Evolutionary conservation across 2,329 filamentous ascomycete species (phyloP), one percentile per base, ranked within the genome.

Genomic region (Microcyclosporella mali): DNA sequence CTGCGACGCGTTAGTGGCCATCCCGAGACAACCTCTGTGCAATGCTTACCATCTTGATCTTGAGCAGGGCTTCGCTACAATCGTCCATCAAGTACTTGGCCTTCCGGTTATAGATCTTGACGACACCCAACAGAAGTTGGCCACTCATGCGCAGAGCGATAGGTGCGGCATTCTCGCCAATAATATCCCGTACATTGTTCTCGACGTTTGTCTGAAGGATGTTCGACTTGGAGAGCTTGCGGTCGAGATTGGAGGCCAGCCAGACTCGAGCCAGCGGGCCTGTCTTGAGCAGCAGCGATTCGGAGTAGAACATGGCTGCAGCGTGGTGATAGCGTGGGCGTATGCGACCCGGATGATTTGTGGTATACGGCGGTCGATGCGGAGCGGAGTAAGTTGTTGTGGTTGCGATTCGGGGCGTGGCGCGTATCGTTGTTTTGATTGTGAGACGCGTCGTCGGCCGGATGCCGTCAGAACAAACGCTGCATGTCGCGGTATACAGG

Each of bases 191-290:
- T 53, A 98, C 89, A 67, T 89, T 95, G 70, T 88, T 87, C 59
- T 90, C 85, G 56, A 98, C 85, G 70, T 95, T 94, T 46, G 89
- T 90, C 64, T 95, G 88, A 52, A 98, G 67, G 55, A 97, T 92
- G 61, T 95, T 88, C 51, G 88, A 88, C 71, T 98, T 98, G 56
- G 89, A 94, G 47, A 98, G 81, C 72, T 97, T 98, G 74, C 90
- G 88, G 78, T 97, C 92, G 53, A 97, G 77, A 69, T 97, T 98
- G 72, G 92, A 88, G 25, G 92, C 95, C 49, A 97, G 79, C 92
- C 92, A 98, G 71, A 97, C 89, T 63, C 88, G 87, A 70, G 92
- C 92, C 74, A 98, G 71, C 61, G 92, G 90, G 73, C 92, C 92
- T 58, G 88, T 95, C 82, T 95, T 95, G 66, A 89, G 88, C 59